Conservation (phyloP, 306 rosid genomes). For the Pterocarpus santalinus region DNA sequence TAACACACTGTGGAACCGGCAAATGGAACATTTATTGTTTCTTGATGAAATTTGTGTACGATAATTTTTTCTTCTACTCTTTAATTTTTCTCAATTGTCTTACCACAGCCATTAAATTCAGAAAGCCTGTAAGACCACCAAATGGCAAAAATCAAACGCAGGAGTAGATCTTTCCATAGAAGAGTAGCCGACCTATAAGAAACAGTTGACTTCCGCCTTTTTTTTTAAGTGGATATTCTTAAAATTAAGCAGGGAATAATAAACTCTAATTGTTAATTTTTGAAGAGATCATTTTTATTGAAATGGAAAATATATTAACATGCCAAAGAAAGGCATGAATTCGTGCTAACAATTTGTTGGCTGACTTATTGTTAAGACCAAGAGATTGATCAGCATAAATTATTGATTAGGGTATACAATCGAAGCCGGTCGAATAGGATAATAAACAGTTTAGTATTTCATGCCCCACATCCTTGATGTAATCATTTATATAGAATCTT, state of each 20-base stretch:
- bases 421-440: constrained; percentile 39
- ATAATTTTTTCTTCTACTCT: background rate
- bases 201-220: constrained; percentile 21
- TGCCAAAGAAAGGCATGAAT: background rate
- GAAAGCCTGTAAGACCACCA: background rate
- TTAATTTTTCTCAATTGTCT: background rate
- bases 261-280: background rate
- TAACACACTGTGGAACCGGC: too few relatives aligned
- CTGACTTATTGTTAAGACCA: constrained; percentile 5
- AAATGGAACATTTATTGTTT: too few relatives aligned
- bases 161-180: background rate
- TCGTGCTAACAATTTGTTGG: constrained; percentile 39
- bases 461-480: constrained; percentile 34
- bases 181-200: background rate
- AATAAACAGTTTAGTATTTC: constrained; percentile 17
- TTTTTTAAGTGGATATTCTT: background rate
- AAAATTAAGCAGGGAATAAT: background rate
- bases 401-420: constrained; percentile 3
- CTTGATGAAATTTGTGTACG: too few relatives aligned
- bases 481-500: constrained; percentile 44
- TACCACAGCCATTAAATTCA: background rate
- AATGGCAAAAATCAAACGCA: constrained; percentile 22
- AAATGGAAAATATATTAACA: background rate
- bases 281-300: background rate
- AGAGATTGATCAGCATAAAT: constrained; percentile 7